Evolutionary conservation across 2,329 filamentous ascomycete species (phyloP).

Genomic region (Talaromyces amestolkiae): DNA sequence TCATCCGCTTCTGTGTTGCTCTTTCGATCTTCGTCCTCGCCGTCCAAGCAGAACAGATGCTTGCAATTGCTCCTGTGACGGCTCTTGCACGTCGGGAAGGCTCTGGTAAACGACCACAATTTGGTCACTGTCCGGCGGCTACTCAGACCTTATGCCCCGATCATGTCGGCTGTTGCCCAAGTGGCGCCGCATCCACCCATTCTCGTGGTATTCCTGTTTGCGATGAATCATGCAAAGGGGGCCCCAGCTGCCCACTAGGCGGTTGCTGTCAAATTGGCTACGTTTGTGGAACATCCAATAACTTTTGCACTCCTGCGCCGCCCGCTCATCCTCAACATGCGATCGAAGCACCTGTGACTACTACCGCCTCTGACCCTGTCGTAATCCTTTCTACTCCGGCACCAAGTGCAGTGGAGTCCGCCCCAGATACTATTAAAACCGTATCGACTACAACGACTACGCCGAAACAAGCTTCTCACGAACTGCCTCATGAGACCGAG

Average conservation of each 20-base stretch:
- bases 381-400: neutral
- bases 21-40: neutral
- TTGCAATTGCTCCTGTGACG: slow-evolving; percentile 15
- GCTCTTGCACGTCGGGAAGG: slow-evolving; percentile 4
- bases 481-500: neutral
- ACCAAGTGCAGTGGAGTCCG: neutral
- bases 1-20: neutral
- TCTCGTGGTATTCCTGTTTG: slow-evolving; percentile 15
- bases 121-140: slow-evolving; percentile 15
- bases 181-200: slow-evolving; percentile 18
- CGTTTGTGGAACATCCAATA: slow-evolving; percentile 14
- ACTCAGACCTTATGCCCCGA: slow-evolving; percentile 16
- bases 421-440: neutral
- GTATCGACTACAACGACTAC: neutral
- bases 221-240: slow-evolving; percentile 14
- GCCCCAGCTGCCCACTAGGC: slow-evolving; percentile 15
- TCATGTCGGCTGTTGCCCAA: slow-evolving; percentile 17
- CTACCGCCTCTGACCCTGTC: neutral
- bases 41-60: slow-evolving; percentile 9
- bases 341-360: neutral
- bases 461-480: neutral
- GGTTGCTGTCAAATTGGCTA: slow-evolving; percentile 19
- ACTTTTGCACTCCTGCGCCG: slow-evolving; percentile 17
- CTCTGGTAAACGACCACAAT: slow-evolving; percentile 3
- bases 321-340: neutral